Evolutionary conservation across 805 yeast genomes (phyloP), one percentile per base, ranked within the genome.

Genomic region (Saturnispora mendoncae): DNA sequence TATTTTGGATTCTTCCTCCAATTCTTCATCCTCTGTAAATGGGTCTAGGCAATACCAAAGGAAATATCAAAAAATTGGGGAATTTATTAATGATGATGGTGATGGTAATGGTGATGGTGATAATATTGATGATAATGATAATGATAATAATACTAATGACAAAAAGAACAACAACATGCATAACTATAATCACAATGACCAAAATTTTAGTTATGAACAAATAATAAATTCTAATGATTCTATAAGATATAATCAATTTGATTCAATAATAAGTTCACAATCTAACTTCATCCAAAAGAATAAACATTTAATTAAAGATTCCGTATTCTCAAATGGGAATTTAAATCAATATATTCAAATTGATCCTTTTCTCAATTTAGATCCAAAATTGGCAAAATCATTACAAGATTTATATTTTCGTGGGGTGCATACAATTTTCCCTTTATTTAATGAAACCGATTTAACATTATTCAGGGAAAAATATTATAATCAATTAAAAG

Each of bases 391-490:
- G 21, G 66, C 78, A 2, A 64, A 72, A 44, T 71, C 72, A 24
- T 66, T 75, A 27, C 51, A 75, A 33, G 78, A 73, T 43, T 69
- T 72, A n/a, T 74, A 72, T 51, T 75, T 76, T 54, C 65, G 75
- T 10, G 58, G 76, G 38, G 53, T 75, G 29, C 80, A 76, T 49
- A 71, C 71, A 55, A 74, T 74, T 47, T 74, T 74, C 48, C 81
- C 81, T 0, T 47, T 76, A 24, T 54, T 76, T 24, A 72, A 71
- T 49, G 79, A 75, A 52, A 60, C 62, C 25, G 79, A 72, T 41
- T 67, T 75, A 18, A 60, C 68, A 31, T 60, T 61, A 23, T 74
- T 75, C 47, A 76, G 74, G 54, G 66, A 66, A 43, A 68, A 68
- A 20, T 75, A 71, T 44, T 69, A 67, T 32, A 51, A 56, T n/a